phyloP scores from a whole-genome alignment of 805 yeast genomes.

The Zygosaccharomyces lentus region DNA sequence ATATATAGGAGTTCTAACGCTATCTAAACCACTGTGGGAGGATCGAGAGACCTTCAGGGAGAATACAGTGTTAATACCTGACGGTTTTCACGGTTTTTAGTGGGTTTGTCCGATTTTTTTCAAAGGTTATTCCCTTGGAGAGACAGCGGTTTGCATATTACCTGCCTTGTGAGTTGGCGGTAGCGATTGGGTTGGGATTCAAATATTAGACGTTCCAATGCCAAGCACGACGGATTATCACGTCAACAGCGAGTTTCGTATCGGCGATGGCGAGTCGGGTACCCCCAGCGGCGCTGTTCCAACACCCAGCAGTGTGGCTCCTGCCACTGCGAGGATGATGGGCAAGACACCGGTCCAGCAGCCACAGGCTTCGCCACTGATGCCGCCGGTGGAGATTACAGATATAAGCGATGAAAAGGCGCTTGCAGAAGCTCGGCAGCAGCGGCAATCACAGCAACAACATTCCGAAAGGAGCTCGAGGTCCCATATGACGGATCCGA shows the following conservation, averaged over 20 bases:
- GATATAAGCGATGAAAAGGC: slow-evolving; percentile 9
- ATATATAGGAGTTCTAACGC: neutral
- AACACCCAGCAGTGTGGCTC: slow-evolving; percentile 25
- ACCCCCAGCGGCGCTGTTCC: slow-evolving; percentile 4
- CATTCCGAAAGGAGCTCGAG: slow-evolving; percentile 16
- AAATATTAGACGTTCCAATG: slow-evolving; percentile 9
- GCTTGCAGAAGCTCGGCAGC: slow-evolving; percentile 10
- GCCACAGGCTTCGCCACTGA: slow-evolving; percentile 17
- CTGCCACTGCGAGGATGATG: slow-evolving; percentile 36
- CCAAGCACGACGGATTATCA: slow-evolving; percentile 29
- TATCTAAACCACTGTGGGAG: slow-evolving; percentile 4
- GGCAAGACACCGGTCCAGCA: slow-evolving; percentile 17
- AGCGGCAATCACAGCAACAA: slow-evolving; percentile 14
- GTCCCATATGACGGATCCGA: slow-evolving; percentile 19
- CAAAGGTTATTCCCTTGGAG: neutral
- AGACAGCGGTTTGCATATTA: neutral
- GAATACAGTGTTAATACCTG: neutral
- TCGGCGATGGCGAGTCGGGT: slow-evolving; percentile 22
- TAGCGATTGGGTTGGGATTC: neutral
- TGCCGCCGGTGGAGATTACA: slow-evolving; percentile 25
- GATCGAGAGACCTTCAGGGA: neutral
- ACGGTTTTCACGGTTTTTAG: neutral
- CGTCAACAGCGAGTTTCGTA: slow-evolving; percentile 29
- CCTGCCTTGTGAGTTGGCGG: neutral
- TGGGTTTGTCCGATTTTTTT: neutral